phyloP scores from a whole-genome alignment of 2,329 filamentous ascomycete species.

The Amauroascus verrucosus region DNA sequence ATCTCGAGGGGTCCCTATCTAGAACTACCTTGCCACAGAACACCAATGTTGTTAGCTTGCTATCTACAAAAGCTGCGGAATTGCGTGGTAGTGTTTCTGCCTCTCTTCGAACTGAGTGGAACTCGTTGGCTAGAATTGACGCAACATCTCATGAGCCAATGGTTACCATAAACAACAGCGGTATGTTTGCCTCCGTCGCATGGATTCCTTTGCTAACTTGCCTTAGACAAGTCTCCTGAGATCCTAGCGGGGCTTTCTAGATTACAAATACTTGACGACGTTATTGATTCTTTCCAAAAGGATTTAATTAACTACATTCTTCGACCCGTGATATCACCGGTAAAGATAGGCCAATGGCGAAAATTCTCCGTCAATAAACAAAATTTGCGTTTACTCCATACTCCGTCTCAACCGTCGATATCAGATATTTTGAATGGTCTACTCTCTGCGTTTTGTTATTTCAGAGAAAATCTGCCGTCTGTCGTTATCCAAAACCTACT shows the following conservation, averaged over 20 bases:
- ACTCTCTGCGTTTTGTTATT: slow-evolving; percentile 39
- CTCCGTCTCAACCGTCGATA: slow-evolving; percentile 22
- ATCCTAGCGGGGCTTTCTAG: slow-evolving; percentile 26
- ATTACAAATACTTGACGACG: slow-evolving; percentile 25
- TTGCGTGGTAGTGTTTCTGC: slow-evolving; percentile 57
- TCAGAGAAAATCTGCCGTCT: slow-evolving; percentile 42
- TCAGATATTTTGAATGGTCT: slow-evolving; percentile 37
- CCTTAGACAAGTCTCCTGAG: background rate
- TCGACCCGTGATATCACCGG: slow-evolving; percentile 26
- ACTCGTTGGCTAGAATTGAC: slow-evolving; percentile 55
- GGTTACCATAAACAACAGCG: slow-evolving; percentile 45
- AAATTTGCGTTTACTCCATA: slow-evolving; percentile 23
- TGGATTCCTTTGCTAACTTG: background rate
- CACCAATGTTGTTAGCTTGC: slow-evolving; percentile 41
- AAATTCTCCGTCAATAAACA: slow-evolving; percentile 23
- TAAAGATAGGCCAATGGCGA: slow-evolving; percentile 20
- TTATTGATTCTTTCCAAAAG: slow-evolving; percentile 27
- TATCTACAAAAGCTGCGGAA: slow-evolving; percentile 55
- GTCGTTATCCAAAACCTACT: slow-evolving; percentile 49
- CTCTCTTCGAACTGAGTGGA: slow-evolving; percentile 61
- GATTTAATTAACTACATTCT: slow-evolving; percentile 26
- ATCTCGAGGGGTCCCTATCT: slow-evolving; percentile 28
- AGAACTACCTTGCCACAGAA: slow-evolving; percentile 25
- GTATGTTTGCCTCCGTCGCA: slow-evolving; percentile 29
- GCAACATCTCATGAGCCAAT: slow-evolving; percentile 45